Evolutionary conservation across 495 filamentous ascomycete genomes (phyloP).

Genomic region (Thozetella sp.): DNA sequence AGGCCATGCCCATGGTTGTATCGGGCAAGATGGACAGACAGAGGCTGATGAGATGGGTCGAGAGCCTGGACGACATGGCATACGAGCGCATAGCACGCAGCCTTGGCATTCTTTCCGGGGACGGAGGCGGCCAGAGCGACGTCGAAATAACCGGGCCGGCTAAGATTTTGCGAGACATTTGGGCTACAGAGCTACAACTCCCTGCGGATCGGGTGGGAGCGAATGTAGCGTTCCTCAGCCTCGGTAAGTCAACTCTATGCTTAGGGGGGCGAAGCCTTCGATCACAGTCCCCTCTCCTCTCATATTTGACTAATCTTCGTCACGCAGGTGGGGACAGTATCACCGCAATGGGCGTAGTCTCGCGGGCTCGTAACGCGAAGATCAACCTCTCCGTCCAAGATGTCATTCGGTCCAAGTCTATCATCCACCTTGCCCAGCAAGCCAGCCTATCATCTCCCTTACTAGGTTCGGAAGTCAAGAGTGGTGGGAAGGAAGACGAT

Average conservation of each 20-base stretch:
- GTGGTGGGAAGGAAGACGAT: conserved; percentile 22
- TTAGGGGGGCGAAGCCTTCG: background rate
- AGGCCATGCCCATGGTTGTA: background rate
- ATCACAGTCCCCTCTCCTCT: background rate
- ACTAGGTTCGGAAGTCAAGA: background rate
- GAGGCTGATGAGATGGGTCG: conserved; percentile 14
- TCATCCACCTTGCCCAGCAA: conserved; percentile 20
- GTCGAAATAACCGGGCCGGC: conserved; percentile 2
- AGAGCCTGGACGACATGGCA: conserved; percentile 8
- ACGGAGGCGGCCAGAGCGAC: conserved; percentile 9
- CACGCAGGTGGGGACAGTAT: conserved; percentile 20
- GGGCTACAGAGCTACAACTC: conserved; percentile 15
- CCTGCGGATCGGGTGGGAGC: conserved; percentile 13
- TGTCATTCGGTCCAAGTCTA: conserved; percentile 25
- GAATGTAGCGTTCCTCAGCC: conserved; percentile 16
- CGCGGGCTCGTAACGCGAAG: conserved; percentile 15
- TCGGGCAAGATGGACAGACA: background rate
- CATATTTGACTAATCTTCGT: background rate
- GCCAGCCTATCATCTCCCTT: conserved; percentile 10
- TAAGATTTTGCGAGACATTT: conserved; percentile 14
- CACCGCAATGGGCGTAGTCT: conserved; percentile 22
- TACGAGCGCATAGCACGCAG: conserved; percentile 12
- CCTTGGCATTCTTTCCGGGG: conserved; percentile 5
- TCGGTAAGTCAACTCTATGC: conserved; percentile 13
- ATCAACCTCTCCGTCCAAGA: conserved; percentile 19